These are phyloP conservation scores for Globisporangium cystogenes DNA, from an alignment of 352 stramenopile genomes.

Conservation along the genomic window DNA sequence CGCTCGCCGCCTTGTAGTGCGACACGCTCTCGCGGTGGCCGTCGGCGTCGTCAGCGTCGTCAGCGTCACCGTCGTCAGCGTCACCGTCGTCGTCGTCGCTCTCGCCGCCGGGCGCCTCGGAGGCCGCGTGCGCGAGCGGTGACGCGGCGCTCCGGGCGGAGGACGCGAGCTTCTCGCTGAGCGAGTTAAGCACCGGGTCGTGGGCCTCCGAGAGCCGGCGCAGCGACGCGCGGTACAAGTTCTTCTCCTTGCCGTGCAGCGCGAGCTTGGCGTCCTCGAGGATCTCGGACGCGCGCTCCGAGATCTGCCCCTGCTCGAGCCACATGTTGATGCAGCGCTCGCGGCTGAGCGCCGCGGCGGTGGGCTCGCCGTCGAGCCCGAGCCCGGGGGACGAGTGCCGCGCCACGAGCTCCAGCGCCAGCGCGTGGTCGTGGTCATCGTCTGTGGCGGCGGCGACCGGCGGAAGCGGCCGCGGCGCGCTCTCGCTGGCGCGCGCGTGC, in stretches of 20 bases:
- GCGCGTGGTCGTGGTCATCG: conserved; percentile 20
- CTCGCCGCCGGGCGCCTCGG: conserved; percentile 7
- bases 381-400: conserved; percentile 13
- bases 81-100: not conserved
- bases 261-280: conserved; percentile 75
- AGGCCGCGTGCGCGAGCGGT: conserved; percentile 13
- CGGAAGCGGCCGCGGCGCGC: conserved; percentile 26
- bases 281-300: conserved; percentile 74
- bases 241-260: conserved; percentile 78
- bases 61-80: not conserved
- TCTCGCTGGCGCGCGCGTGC: conserved; percentile 43
- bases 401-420: conserved; percentile 29
- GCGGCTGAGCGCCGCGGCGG: conserved; percentile 20
- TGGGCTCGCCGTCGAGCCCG: conserved; percentile 11
- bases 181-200: conserved; percentile 57
- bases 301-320: conserved; percentile 76
- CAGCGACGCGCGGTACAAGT: conserved; percentile 63
- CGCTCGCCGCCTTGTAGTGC: not conserved
- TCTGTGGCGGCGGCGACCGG: conserved; percentile 22
- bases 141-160: conserved; percentile 22
- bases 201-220: conserved; percentile 59
- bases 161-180: conserved; percentile 54
- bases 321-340: conserved; percentile 80
- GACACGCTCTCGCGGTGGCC: not conserved
- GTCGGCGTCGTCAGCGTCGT: not conserved